phyloP scores from a whole-genome alignment of 2,329 filamentous ascomycete species.

The Trichophyton mentagrophytes region DNA sequence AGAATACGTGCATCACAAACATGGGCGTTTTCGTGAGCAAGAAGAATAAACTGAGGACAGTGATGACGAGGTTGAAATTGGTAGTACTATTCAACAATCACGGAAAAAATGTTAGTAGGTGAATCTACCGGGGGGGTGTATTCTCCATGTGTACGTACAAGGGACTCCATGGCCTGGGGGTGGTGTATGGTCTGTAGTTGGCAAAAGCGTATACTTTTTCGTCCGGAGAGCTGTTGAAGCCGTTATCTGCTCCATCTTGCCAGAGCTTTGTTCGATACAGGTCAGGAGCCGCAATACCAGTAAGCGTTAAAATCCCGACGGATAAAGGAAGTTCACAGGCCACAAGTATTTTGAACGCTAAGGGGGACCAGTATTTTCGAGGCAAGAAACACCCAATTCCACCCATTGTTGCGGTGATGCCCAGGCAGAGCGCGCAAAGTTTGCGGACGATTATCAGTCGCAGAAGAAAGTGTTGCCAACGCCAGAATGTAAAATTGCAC shows the following conservation, averaged over 20 bases:
- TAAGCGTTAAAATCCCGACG: constrained; percentile 45
- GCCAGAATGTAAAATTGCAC: neutral
- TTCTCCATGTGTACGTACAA: constrained; percentile 34
- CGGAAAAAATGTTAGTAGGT: constrained; percentile 3
- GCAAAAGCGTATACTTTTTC: constrained; percentile 45
- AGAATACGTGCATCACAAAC: constrained; percentile 45
- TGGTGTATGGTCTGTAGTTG: constrained; percentile 43
- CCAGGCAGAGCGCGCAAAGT: neutral
- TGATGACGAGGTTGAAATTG: constrained; percentile 48
- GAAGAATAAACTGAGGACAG: constrained; percentile 49
- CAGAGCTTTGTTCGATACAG: constrained; percentile 49
- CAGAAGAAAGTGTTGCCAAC: neutral
- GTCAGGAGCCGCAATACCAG: constrained; percentile 50
- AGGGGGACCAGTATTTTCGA: constrained; percentile 42
- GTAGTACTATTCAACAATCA: constrained; percentile 39
- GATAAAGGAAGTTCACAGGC: constrained; percentile 45
- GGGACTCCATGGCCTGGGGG: constrained; percentile 47
- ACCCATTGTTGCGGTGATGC: constrained; percentile 5
- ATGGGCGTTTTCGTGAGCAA: constrained; percentile 46
- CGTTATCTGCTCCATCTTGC: constrained; percentile 48
- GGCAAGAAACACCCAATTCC: constrained; percentile 29
- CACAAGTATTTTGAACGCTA: constrained; percentile 41
- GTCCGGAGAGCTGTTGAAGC: constrained; percentile 49
- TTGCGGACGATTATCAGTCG: neutral
- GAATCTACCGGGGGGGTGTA: neutral